Evolutionary conservation across 2,329 filamentous ascomycete genomes (phyloP), one percentile per base, ranked within the genome.

Genomic region (Penicillium corylophilum): DNA sequence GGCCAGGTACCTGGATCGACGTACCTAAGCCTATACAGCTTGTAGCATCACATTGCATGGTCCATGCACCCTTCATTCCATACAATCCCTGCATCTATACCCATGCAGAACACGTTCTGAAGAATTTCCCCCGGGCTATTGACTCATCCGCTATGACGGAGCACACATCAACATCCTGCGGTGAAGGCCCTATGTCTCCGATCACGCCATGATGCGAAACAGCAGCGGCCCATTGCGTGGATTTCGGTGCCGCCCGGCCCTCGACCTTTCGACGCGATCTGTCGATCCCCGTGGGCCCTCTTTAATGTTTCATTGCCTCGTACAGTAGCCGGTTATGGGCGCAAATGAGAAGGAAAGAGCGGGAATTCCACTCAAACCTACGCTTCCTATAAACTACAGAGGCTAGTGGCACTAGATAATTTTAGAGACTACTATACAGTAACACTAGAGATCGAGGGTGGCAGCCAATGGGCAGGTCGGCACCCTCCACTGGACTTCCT

Each of bases 401-500:
- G 26, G 26, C 5, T 8, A 31, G 15, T n/a, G n/a, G n/a, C n/a
- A 31, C 33, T 36, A 36, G 16, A 36, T 4, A 16, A 7, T 7
- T 16, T 7, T 35, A 35, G 31, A 36, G 9, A 36, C n/a, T 9
- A 28, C 26, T 28, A 28, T 28, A 10, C 8, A 12, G 20, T 20
- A 18, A 8, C 16, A 20, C 16, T 36, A 12, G 16, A 20, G 33
- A 49, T 54, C 52, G 52, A 45, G 20, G 7, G 5, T 22, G 20
- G 35, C 29, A 43, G 43, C 57, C 57, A 60, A 53, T 54, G 20
- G 31, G 31, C 31, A 35, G n/a, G 31, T 16, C 18, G 39, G 42
- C n/a, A 36, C 44, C 46, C 57, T 62, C 57, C 45, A 41, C 33
- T 50, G 53, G 59, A 39, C 57, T 62, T 62, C 60, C 60, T 59